These are phyloP conservation scores for Choiromyces venosus DNA, from an alignment of 495 filamentous ascomycete genomes.

Conservation along the genomic window DNA sequence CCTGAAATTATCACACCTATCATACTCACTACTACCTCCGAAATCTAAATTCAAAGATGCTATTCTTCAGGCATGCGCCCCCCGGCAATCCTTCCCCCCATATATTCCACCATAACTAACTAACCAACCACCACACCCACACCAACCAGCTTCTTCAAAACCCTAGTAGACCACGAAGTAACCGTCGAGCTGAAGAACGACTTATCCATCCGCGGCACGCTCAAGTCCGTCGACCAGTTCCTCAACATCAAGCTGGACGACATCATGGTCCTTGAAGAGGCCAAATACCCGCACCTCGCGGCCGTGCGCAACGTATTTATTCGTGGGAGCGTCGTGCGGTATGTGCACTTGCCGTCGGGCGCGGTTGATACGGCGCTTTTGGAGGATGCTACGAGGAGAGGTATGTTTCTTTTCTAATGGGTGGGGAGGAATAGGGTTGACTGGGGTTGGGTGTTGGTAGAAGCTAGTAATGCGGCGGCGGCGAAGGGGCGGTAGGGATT, in stretches of 20 bases:
- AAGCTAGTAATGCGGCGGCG: slow-evolving; percentile 37
- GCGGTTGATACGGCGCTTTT: slow-evolving; percentile 84
- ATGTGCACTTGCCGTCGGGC: slow-evolving; percentile 82
- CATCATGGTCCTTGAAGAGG: slow-evolving; percentile 81
- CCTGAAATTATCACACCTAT: background rate
- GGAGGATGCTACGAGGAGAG: slow-evolving; percentile 93
- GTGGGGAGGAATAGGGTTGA: background rate
- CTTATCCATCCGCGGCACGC: slow-evolving; percentile 84
- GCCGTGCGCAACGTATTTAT: slow-evolving; percentile 99
- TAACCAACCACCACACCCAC: background rate
- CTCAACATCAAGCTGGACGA: slow-evolving; percentile 98
- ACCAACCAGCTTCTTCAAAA: slow-evolving; percentile 87
- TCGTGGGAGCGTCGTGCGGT: slow-evolving; percentile 89
- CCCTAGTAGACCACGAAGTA: slow-evolving; percentile 89
- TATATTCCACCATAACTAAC: background rate
- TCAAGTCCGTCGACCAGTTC: slow-evolving; percentile 97
- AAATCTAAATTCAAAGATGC: background rate
- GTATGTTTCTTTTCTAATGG: slow-evolving; percentile 48
- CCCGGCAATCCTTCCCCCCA: background rate
- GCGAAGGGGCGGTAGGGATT: slow-evolving; percentile 29
- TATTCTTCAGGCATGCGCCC: background rate
- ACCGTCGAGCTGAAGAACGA: slow-evolving; percentile 99
- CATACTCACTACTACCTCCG: background rate
- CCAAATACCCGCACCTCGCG: slow-evolving; percentile 85
- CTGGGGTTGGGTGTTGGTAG: slow-evolving; percentile 3